Evolutionary conservation across 805 yeast genomes (phyloP), one percentile per base, ranked within the genome.

Genomic region (Jamesozyma rosinii): DNA sequence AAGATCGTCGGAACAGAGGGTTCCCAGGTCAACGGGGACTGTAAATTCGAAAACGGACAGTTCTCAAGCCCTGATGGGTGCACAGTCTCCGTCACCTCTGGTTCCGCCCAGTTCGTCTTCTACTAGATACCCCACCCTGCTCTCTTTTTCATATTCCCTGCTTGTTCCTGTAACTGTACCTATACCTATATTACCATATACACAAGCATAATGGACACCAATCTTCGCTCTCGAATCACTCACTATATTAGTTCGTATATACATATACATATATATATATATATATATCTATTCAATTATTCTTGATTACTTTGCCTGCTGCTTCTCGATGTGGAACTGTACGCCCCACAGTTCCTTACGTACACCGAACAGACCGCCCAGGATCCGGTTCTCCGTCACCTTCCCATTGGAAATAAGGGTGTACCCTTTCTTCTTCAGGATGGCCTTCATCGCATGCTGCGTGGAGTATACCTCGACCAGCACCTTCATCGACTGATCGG

Each of bases 41-140:
- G 97, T 72, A 66, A 65, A 42, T 90, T 89, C 72, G 84, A 75
- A 60, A 70, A 84, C 60, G 97, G 97, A 53, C 45, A 55, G 30
- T 85, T 81, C 73, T 74, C 74, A 56, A 85, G 65, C 47, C 76
- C 79, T 44, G 86, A 82, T 58, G 94, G 94, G 54, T 84, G 94
- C 72, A 84, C 94, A 38, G 83, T 79, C 47, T 71, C 77, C 40
- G 79, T 80, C 35, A 68, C 74, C 35, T 64, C 69, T 19, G 85
- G 85, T 59, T 59, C 69, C 40, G 85, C 81, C 44, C 64, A 76
- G 60, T 76, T 79, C 58, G 81, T 79, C 55, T 71, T 77, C 53
- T 75, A 70, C 59, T 70, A 53, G 26, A 27, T 27, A 27, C 30
- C 30, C 30, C 13, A 13, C 9, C 30, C 11, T 27, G 13, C 13